Conservation (phyloP, 1,284 basidiomycete genomes). For the Ustilago bromivora region DNA sequence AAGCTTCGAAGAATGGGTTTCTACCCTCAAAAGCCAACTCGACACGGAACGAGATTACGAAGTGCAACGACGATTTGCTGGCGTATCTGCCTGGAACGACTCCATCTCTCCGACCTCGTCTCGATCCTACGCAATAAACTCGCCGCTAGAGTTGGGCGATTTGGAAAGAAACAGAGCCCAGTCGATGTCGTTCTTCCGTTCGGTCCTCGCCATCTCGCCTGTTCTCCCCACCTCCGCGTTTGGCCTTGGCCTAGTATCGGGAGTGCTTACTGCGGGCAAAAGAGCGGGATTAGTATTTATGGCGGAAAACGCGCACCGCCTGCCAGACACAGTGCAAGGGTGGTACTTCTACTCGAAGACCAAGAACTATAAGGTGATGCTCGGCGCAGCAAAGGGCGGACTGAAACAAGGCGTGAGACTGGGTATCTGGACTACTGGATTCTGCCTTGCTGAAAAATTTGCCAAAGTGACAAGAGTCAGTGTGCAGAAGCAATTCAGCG, state of each 20-base stretch:
- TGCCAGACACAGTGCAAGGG: constrained; percentile 67
- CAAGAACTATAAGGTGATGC: constrained; percentile 66
- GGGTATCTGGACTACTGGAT: constrained; percentile 57
- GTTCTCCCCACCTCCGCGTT: constrained; percentile 53
- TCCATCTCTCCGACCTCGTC: constrained; percentile 26
- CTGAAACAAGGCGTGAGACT: constrained; percentile 50
- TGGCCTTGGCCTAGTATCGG: constrained; percentile 59
- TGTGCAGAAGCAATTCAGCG: constrained; percentile 16
- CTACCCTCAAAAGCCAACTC: constrained; percentile 40
- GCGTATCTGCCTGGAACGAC: constrained; percentile 22
- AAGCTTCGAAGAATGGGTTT: constrained; percentile 49
- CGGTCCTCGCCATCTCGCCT: constrained; percentile 35
- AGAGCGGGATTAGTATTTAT: constrained; percentile 62
- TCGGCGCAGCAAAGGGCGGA: constrained; percentile 59
- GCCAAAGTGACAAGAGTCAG: constrained; percentile 22
- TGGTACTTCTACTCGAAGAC: constrained; percentile 70
- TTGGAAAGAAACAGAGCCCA: constrained; percentile 5
- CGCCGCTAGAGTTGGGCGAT: constrained; percentile 26
- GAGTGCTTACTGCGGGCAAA: constrained; percentile 52
- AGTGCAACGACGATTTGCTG: constrained; percentile 33
- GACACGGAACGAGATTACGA: constrained; percentile 46
- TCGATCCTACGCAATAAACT: constrained; percentile 25
- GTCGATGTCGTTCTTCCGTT: constrained; percentile 12
- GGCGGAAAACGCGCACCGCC: constrained; percentile 68
- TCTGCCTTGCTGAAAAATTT: constrained; percentile 53